Evolutionary conservation across 768 basidiomycete genomes (phyloP), one percentile per base, ranked within the genome.

Genomic region (Leccinellum rugosiceps): DNA sequence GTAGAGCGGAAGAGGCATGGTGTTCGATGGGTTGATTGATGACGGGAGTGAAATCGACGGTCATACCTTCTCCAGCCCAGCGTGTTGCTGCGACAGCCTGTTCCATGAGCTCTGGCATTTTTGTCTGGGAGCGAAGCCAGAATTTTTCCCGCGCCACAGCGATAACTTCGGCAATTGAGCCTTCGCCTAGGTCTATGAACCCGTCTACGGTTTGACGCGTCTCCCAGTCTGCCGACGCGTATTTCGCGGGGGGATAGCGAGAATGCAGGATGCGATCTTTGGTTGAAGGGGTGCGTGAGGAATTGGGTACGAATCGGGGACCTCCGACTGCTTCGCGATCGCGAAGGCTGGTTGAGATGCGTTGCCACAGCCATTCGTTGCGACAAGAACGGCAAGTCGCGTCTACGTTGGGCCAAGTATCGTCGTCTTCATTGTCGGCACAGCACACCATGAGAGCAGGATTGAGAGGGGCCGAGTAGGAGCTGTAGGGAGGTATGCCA

Each of bases 161-260:
- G 32, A 90, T 67, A 21, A 90, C 84, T 47, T 88, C 84, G 45
- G 67, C 63, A 57, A 91, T 80, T 6, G 77, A 80, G 21, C 89
- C 89, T 60, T 91, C 90, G 3, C 81, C 87, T 25, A 87, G 75
- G 56, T 90, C 88, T 38, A 90, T 71, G 72, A 88, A 92, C n/a
- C 80, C 80, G 52, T 87, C 87, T 13, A 91, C 78, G 9, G 78
- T 77, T 62, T 84, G 83, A 45, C 86, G 78, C 47, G 83, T 83
- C 68, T 88, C 87, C 85, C 84, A 87, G 62, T 90, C 87, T 1
- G 66, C 63, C 41, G 71, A 63, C 60, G 61, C 63, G 57, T 70
- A 72, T 60, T 68, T 73, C 28, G 59, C 53, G 1, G 57, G 74
- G 35, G 56, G 70, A 43, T 63, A 59, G 19, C 72, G 69, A 21